Conservation (phyloP, 2,329 filamentous ascomycete genomes). For the Trematosphaeria pertusa region DNA sequence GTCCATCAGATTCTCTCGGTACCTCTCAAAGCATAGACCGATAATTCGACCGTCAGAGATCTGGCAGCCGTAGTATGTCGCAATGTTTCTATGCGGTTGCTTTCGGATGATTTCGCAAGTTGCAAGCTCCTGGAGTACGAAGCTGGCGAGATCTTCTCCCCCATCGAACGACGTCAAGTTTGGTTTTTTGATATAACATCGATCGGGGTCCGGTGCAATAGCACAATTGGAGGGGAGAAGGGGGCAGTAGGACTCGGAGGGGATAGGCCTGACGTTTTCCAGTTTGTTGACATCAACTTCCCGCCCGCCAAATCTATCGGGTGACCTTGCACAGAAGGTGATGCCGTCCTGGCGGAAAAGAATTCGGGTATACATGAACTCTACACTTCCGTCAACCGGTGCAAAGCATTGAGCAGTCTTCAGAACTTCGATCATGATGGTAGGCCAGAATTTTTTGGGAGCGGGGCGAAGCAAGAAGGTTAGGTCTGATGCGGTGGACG, state of each 20-base stretch:
- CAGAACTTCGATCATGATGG: no score
- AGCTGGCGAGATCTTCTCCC: not conserved
- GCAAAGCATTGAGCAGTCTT: no score
- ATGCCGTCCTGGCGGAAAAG: no score
- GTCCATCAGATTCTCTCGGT: conserved; percentile 2
- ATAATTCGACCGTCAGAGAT: not conserved
- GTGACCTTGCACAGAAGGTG: no score
- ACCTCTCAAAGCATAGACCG: conserved; percentile 6
- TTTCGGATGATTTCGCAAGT: conserved; percentile 4
- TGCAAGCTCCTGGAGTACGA: not conserved
- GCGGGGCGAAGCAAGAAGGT: no score
- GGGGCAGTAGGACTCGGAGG: not conserved
- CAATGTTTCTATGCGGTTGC: conserved; percentile 4
- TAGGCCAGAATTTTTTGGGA: no score
- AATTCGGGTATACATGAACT: no score
- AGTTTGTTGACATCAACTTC: not conserved
- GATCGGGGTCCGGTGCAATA: not conserved
- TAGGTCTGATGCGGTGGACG: no score
- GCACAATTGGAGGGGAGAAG: not conserved
- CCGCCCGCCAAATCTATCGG: not conserved
- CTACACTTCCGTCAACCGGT: no score
- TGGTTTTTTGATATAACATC: not conserved
- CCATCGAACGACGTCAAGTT: conserved; percentile 1
- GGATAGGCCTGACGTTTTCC: not conserved
- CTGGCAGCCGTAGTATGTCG: conserved; percentile 4